A percentile compares a stretch with the other conserved stretches of the same genome.
Evolutionary conservation across 2,329 filamentous ascomycete species (phyloP).

Genomic region (Didymella keratinophila): DNA sequence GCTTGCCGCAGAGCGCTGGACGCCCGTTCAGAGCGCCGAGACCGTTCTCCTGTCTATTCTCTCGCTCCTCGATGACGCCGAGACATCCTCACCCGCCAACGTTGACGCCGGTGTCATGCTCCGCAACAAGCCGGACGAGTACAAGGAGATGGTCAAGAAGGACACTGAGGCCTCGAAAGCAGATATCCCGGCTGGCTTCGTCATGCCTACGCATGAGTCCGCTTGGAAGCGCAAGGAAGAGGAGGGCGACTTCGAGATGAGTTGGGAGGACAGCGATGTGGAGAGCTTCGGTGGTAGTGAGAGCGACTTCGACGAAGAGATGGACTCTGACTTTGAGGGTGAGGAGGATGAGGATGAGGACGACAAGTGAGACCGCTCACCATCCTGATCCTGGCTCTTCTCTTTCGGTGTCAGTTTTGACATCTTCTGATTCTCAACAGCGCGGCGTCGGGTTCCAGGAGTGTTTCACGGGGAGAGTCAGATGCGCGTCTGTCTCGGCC

Average conservation of each 20-base stretch:
- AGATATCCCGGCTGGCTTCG: slow-evolving; percentile 80
- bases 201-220: slow-evolving; percentile 78
- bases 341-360: slow-evolving; percentile 44
- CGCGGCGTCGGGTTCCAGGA: slow-evolving; percentile 34
- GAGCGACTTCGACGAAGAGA: slow-evolving; percentile 58
- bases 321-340: slow-evolving; percentile 66
- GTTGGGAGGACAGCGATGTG: slow-evolving; percentile 56
- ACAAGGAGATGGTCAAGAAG: slow-evolving; percentile 72
- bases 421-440: slow-evolving; percentile 24
- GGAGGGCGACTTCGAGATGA: slow-evolving; percentile 66
- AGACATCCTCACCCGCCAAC: slow-evolving; percentile 92
- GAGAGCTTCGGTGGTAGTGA: slow-evolving; percentile 80
- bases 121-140: slow-evolving; percentile 73
- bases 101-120: slow-evolving; percentile 91
- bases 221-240: slow-evolving; percentile 68
- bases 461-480: slow-evolving; percentile 15
- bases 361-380: slow-evolving; percentile 24
- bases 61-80: slow-evolving; percentile 89
- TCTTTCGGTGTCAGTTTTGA: slow-evolving; percentile 6
- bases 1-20: slow-evolving; percentile 89
- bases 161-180: slow-evolving; percentile 76
- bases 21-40: slow-evolving; percentile 90
- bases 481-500: slow-evolving; percentile 6
- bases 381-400: neutral
- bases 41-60: slow-evolving; percentile 93